Conservation (phyloP, 345 rosid genomes). For the Orychophragmus violaceus region DNA sequence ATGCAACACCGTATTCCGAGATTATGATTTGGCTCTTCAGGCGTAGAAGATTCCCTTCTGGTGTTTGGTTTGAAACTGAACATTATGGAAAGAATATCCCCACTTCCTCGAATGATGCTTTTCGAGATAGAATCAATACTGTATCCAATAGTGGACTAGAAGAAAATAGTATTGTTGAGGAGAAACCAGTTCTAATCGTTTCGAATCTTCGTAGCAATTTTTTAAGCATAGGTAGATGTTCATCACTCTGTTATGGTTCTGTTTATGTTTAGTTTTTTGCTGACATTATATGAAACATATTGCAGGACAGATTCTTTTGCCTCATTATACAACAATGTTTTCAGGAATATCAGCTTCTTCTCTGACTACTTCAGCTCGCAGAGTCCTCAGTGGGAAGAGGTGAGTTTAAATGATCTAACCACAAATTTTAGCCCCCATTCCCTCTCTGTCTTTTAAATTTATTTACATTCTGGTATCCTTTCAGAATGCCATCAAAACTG, state of each 20-base stretch:
- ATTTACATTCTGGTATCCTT: not conserved
- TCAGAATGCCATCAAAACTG: slow-evolving; percentile 46
- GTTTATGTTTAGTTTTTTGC: not conserved
- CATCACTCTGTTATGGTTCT: not conserved
- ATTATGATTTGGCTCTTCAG: slow-evolving; percentile 59
- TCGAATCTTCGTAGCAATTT: slow-evolving; percentile 66
- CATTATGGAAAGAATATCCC: slow-evolving; percentile 21
- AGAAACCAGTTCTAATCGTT: slow-evolving; percentile 35
- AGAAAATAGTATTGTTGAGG: slow-evolving; percentile 17
- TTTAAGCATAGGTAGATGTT: slow-evolving; percentile 49
- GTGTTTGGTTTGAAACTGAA: slow-evolving; percentile 67
- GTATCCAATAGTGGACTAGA: slow-evolving; percentile 11
- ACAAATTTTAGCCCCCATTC: not conserved
- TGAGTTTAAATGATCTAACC: slow-evolving; percentile 16
- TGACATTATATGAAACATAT: slow-evolving; percentile 10
- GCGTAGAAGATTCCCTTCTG: slow-evolving; percentile 71
- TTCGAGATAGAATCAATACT: slow-evolving; percentile 14
- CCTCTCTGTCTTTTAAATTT: not conserved
- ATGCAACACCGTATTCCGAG: slow-evolving; percentile 66
- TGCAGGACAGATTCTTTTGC: slow-evolving; percentile 64
- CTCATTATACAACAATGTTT: slow-evolving; percentile 55
- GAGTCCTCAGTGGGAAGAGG: slow-evolving; percentile 77
- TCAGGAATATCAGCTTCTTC: slow-evolving; percentile 47
- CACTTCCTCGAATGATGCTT: slow-evolving; percentile 18
- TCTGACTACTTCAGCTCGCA: slow-evolving; percentile 43